Conservation (phyloP, 257 asterid species). For the Solanum infundibuliforme region DNA sequence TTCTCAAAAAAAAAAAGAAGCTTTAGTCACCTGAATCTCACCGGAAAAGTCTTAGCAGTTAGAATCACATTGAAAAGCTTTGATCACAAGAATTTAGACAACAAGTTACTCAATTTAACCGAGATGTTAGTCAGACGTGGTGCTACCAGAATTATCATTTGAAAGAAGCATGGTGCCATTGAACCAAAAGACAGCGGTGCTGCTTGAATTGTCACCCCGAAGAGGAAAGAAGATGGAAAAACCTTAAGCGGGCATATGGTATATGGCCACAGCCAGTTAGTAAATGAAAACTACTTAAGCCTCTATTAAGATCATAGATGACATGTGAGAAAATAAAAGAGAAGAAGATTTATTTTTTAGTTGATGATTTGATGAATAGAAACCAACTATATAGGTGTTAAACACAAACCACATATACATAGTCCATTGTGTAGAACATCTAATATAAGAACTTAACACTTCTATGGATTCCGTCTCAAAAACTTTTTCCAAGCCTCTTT, state of each 20-base stretch:
- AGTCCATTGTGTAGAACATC: background rate
- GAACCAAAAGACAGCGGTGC: background rate
- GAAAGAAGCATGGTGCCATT: background rate
- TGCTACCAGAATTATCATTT: background rate
- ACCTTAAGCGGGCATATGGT: background rate
- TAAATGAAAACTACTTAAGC: background rate
- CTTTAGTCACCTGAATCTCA: background rate
- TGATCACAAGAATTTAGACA: background rate
- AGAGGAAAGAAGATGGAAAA: background rate
- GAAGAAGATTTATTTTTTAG: background rate
- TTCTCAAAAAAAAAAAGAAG: too few species aligned
- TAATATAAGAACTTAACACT: background rate
- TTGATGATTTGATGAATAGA: background rate
- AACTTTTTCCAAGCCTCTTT: background rate
- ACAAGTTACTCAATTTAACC: background rate
- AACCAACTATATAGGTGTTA: background rate
- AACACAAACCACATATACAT: background rate
- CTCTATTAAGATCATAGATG: background rate
- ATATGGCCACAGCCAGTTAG: background rate
- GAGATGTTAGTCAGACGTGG: background rate
- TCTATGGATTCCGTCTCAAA: background rate
- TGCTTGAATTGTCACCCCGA: background rate
- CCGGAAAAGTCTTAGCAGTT: background rate
- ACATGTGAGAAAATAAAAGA: background rate
- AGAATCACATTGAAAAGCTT: background rate